These are phyloP conservation scores for Wolfiporia cocos DNA, from an alignment of 1,284 basidiomycete genomes.

Conservation along the genomic window DNA sequence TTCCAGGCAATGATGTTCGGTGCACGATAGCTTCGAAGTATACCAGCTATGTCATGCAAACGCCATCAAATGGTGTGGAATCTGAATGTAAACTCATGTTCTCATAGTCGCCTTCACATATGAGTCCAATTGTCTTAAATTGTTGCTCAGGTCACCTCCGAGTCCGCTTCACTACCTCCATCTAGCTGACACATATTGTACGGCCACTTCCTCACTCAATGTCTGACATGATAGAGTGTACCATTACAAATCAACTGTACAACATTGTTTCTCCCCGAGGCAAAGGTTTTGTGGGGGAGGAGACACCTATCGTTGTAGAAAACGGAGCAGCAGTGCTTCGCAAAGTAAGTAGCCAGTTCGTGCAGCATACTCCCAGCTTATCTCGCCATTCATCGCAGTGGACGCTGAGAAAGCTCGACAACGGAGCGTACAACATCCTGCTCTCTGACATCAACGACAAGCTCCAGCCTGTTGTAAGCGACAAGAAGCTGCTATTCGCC, in stretches of 20 bases:
- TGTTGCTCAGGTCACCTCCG: too few species aligned
- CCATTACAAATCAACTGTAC: neutral
- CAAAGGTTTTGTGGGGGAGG: neutral
- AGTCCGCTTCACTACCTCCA: neutral
- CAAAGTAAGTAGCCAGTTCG: neutral
- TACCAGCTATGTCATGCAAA: too few species aligned
- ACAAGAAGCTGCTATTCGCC: neutral
- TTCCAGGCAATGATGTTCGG: too few species aligned
- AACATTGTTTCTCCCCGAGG: neutral
- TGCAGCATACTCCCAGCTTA: neutral
- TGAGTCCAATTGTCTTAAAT: too few species aligned
- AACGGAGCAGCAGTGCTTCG: neutral
- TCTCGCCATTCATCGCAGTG: neutral
- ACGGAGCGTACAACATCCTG: neutral
- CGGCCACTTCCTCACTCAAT: too few species aligned
- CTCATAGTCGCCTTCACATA: too few species aligned
- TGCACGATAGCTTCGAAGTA: too few species aligned
- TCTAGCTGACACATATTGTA: too few species aligned
- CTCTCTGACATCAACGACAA: neutral
- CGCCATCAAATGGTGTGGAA: too few species aligned
- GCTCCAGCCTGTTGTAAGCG: neutral
- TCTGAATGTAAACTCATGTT: too few species aligned
- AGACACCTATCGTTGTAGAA: neutral
- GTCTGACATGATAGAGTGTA: too few species aligned
- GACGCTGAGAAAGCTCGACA: neutral